Conservation (phyloP, 352 stramenopile species). For the Globisporangium sylvaticum region DNA sequence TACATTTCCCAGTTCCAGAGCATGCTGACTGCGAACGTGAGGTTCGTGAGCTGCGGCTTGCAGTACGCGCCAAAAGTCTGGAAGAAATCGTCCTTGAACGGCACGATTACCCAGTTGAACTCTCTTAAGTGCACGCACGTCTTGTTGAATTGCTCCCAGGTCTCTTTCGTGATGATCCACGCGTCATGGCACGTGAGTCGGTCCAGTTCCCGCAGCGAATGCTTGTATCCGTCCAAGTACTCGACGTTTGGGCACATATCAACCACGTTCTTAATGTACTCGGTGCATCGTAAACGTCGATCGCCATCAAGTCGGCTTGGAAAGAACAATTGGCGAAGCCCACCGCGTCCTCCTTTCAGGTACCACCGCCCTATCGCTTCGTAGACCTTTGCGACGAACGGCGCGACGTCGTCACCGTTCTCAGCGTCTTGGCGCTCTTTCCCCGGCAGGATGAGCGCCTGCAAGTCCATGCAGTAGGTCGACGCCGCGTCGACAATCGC, state of each 20-base stretch:
- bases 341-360: slow-evolving; percentile 26
- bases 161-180: slow-evolving; percentile 28
- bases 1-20: slow-evolving; percentile 36
- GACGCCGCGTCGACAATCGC: slow-evolving; percentile 33
- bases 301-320: slow-evolving; percentile 13
- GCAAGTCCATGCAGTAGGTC: slow-evolving; percentile 22
- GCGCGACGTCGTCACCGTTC: slow-evolving; percentile 9
- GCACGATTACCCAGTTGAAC: slow-evolving; percentile 64
- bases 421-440: slow-evolving; percentile 25
- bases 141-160: slow-evolving; percentile 40
- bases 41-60: slow-evolving; percentile 31
- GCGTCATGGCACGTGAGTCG: slow-evolving; percentile 40
- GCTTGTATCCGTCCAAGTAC: slow-evolving; percentile 65
- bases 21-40: slow-evolving; percentile 35
- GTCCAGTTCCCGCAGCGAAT: slow-evolving; percentile 27
- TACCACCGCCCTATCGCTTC: slow-evolving; percentile 27
- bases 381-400: slow-evolving; percentile 26
- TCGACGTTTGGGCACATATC: slow-evolving; percentile 44
- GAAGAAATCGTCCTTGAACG: slow-evolving; percentile 51
- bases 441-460: slow-evolving; percentile 38
- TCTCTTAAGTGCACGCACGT: slow-evolving; percentile 38
- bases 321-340: slow-evolving; percentile 31
- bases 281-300: slow-evolving; percentile 11
- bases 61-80: slow-evolving; percentile 30
- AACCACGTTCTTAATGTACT: slow-evolving; percentile 27